Evolutionary conservation across 2,329 filamentous ascomycete genomes (phyloP).

Genomic region (Penicillium verrucosum): DNA sequence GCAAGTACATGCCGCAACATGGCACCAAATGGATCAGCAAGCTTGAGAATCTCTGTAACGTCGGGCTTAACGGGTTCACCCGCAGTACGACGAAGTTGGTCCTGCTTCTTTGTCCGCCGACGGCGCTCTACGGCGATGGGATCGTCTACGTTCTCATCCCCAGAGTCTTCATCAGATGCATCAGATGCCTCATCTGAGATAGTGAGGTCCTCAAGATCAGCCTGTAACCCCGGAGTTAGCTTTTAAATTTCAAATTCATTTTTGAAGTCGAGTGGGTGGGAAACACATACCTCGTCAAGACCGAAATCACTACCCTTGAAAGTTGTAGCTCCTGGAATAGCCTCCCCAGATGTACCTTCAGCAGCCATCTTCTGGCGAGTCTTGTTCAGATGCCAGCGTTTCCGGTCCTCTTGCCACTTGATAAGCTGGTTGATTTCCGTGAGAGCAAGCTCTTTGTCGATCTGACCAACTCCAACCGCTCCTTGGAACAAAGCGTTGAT

Average conservation of each 20-base stretch:
- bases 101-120: conserved; percentile 71
- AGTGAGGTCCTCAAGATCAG: conserved; percentile 78
- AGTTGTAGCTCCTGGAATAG: conserved; percentile 52
- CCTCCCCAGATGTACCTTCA: conserved; percentile 56
- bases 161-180: conserved; percentile 63
- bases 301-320: conserved; percentile 88
- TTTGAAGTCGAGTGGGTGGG: not conserved
- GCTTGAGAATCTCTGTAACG: conserved; percentile 74
- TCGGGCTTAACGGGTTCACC: conserved; percentile 80
- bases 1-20: conserved; percentile 82
- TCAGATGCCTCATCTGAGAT: conserved; percentile 71
- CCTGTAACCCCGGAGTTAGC: conserved; percentile 35
- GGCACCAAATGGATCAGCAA: conserved; percentile 73
- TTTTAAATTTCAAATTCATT: not conserved
- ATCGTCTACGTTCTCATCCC: conserved; percentile 70
- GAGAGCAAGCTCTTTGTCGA: conserved; percentile 71
- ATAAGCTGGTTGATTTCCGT: conserved; percentile 82
- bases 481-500: conserved; percentile 92
- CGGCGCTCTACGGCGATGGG: conserved; percentile 84
- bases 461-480: conserved; percentile 61
- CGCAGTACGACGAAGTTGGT: conserved; percentile 73
- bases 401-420: conserved; percentile 88
- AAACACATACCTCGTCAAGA: conserved; percentile 63
- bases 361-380: conserved; percentile 98
- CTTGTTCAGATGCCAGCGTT: conserved; percentile 98